A percentile compares a stretch with the other conserved stretches of the same genome.
These are phyloP conservation scores for Apiotrichum gamsii DNA, from an alignment of 1,284 basidiomycete genomes.

Conservation along the genomic window DNA sequence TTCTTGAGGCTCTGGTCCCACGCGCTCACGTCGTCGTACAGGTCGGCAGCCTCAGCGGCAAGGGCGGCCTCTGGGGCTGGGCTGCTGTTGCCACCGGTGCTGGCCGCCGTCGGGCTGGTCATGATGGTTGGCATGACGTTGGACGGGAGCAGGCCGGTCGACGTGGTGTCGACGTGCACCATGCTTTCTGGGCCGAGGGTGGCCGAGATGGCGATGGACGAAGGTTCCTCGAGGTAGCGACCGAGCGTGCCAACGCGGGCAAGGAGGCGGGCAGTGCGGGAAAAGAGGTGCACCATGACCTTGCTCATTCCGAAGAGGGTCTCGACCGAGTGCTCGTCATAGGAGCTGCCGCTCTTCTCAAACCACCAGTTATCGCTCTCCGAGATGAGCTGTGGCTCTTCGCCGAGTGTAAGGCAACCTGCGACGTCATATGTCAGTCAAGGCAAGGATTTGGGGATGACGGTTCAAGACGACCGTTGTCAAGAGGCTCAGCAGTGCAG, in stretches of 20 bases:
- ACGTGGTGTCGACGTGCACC: constrained; percentile 2
- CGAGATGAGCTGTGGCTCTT: constrained; percentile 48
- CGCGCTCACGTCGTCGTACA: constrained; percentile 43
- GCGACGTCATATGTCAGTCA: background rate
- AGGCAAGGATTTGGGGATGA: no score
- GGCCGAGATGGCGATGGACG: background rate
- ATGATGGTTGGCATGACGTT: background rate
- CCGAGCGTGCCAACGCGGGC: constrained; percentile 21
- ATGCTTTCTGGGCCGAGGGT: background rate
- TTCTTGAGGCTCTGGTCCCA: constrained; percentile 41
- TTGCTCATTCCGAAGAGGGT: constrained; percentile 51
- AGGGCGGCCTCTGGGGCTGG: background rate
- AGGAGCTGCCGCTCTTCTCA: constrained; percentile 27
- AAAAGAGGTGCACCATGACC: constrained; percentile 41
- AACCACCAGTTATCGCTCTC: constrained; percentile 50
- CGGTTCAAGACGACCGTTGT: no score
- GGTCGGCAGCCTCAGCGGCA: constrained; percentile 28
- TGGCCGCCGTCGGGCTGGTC: background rate
- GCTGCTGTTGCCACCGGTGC: background rate
- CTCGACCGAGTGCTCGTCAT: constrained; percentile 50
- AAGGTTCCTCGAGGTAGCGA: constrained; percentile 21
- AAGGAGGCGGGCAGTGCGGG: constrained; percentile 33
- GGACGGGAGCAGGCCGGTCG: background rate
- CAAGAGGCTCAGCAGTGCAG: no score
- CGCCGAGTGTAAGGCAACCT: constrained; percentile 49